A percentile compares a stretch with the other conserved stretches of the same genome.
Conservation (phyloP, 2,329 filamentous ascomycete species). For the Fusarium longipes region DNA sequence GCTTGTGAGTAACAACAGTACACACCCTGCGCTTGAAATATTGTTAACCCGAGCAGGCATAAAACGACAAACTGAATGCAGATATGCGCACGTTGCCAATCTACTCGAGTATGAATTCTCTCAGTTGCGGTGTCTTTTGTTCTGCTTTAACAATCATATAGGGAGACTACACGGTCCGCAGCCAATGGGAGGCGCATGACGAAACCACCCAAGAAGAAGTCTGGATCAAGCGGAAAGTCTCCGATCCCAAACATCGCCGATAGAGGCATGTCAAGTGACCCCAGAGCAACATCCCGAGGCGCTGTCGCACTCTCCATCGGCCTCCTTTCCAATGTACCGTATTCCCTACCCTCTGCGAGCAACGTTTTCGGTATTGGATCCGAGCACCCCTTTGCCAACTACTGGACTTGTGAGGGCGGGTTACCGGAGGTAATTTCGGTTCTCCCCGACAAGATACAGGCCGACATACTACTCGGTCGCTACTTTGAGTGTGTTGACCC, state of each 20-base stretch:
- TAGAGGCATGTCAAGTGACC: constrained; percentile 59
- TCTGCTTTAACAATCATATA: constrained; percentile 47
- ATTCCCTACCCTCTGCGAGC: constrained; percentile 75
- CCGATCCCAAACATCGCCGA: constrained; percentile 67
- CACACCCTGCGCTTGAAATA: not conserved
- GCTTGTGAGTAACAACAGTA: constrained; percentile 64
- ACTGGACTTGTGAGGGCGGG: constrained; percentile 84
- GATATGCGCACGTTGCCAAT: constrained; percentile 81
- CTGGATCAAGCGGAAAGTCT: constrained; percentile 52
- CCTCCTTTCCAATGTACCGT: constrained; percentile 78
- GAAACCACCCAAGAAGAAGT: constrained; percentile 66
- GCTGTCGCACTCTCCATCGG: constrained; percentile 68
- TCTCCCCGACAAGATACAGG: constrained; percentile 79
- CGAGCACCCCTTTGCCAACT: constrained; percentile 84
- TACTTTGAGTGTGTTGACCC: constrained; percentile 81
- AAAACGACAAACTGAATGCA: constrained; percentile 80
- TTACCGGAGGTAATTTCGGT: constrained; percentile 80
- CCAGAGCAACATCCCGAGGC: constrained; percentile 59
- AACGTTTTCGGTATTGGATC: constrained; percentile 85
- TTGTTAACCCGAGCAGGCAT: constrained; percentile 64
- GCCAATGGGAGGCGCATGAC: constrained; percentile 67
- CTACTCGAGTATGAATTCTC: constrained; percentile 72
- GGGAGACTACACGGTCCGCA: constrained; percentile 67
- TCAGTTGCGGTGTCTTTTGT: not conserved
- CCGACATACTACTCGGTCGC: constrained; percentile 73